A percentile compares a stretch with the other conserved stretches of the same genome.
Conservation (phyloP, 805 yeast genomes). For the Starmerella etchellsii region DNA sequence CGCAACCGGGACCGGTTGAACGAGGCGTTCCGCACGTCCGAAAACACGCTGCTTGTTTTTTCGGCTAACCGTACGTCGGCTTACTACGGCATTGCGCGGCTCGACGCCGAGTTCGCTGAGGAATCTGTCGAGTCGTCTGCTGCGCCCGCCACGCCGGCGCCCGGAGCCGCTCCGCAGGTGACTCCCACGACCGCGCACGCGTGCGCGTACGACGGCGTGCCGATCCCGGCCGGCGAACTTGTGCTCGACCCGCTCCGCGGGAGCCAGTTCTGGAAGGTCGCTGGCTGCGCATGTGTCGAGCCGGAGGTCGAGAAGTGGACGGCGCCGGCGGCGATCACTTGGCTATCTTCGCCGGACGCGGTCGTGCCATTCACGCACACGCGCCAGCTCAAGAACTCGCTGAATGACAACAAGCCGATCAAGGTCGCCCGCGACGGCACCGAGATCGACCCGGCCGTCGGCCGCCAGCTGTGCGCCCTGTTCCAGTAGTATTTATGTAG, state of each 20-base stretch:
- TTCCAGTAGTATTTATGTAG: constrained; percentile 15
- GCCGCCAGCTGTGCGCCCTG: constrained; percentile 23
- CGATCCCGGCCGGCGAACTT: constrained; percentile 26
- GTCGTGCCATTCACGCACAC: constrained; percentile 27
- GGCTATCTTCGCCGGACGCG: constrained; percentile 25
- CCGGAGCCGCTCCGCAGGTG: constrained; percentile 3
- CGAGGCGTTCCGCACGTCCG: constrained; percentile 26
- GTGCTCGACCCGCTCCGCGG: constrained; percentile 29
- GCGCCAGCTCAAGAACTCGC: constrained; percentile 26
- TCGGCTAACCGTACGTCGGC: constrained; percentile 32
- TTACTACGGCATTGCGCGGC: constrained; percentile 32
- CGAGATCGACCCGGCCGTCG: constrained; percentile 30
- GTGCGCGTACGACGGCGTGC: constrained; percentile 11
- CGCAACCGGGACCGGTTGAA: constrained; percentile 31
- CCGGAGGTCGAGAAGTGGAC: constrained; percentile 26
- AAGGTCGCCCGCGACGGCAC: constrained; percentile 35
- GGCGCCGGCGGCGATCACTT: constrained; percentile 28
- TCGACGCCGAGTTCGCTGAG: constrained; percentile 25
- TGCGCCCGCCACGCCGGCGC: neutral
- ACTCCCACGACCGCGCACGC: constrained; percentile 3
- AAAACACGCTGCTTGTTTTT: constrained; percentile 30
- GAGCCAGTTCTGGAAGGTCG: constrained; percentile 30
- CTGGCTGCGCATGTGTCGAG: constrained; percentile 17
- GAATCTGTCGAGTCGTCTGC: neutral
- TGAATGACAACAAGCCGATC: constrained; percentile 30